Evolutionary conservation across 257 asterid species (phyloP).

Genomic region (Coffea canephora): DNA sequence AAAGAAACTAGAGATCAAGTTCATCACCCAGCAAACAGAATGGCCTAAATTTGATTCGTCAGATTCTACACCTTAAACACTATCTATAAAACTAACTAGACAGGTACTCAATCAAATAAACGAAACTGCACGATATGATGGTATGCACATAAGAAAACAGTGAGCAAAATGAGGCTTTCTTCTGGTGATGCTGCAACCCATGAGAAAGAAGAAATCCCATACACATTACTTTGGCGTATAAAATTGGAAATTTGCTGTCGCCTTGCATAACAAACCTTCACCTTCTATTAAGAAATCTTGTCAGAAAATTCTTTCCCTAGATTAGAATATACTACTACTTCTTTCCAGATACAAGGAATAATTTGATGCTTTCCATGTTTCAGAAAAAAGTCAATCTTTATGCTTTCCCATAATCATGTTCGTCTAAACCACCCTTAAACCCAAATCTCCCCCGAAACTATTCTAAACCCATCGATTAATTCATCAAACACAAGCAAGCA

Average conservation of each 20-base stretch:
- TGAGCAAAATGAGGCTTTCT: not conserved
- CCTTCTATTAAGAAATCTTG: not conserved
- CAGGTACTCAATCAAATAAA: not conserved
- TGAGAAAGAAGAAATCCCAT: not conserved
- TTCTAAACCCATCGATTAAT: slow-evolving; percentile 16
- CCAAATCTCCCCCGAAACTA: slow-evolving; percentile 7
- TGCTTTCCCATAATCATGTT: slow-evolving; percentile 2
- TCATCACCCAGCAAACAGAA: not conserved
- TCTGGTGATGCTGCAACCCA: not conserved
- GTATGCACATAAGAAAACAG: not conserved
- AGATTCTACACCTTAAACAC: not conserved
- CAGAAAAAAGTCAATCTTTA: not conserved
- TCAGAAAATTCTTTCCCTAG: slow-evolving; percentile 11
- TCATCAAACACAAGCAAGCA: slow-evolving; percentile 10
- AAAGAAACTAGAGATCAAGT: not conserved
- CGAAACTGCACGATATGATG: not conserved
- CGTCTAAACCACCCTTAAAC: slow-evolving; percentile 4
- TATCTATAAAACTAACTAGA: not conserved
- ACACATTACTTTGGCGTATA: not conserved
- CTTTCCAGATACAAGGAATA: slow-evolving; percentile 17
- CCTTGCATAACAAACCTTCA: not conserved
- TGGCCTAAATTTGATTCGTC: not conserved
- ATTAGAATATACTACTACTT: slow-evolving; percentile 16
- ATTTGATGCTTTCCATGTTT: not conserved
- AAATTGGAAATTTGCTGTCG: not conserved